Evolutionary conservation across 805 yeast genomes (phyloP), one percentile per base, ranked within the genome.

Genomic region (Phaffomyces antillensis): DNA sequence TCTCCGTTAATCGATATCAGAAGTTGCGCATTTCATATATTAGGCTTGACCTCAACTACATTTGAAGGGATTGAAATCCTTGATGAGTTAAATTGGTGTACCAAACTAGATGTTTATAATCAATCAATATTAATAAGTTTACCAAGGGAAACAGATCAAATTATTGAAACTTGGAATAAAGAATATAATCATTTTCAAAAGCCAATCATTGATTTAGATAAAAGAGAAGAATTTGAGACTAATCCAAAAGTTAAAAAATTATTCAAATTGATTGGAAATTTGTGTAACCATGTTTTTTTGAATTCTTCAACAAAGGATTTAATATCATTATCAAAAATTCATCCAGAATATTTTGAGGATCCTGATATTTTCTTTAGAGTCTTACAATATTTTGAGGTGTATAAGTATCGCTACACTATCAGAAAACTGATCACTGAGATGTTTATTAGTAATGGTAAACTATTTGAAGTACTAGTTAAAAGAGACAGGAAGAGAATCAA

Each of bases 1-100:
- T 67, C 83, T 1, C 59, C 63, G 11, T 68, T 77, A 11, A 76
- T 84, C 70, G 78, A 81, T 41, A 57, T 91, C 25, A 75, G 82
- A 46, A 93, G 93, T 1, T 75, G 87, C 1, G 85, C 95, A 11
- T 86, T 84, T 53, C 86, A 76, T 53, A 85, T 79, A 0, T 64
- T 91, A 31, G 96, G 96, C 0, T 69, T 86, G 51, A 69, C 89
- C 24, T 71, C 93, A 0, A 71, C 72, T 20, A 86, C 95, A 0
- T 68, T 66, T 15, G 88, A 86, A 55, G 98, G 98, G 0, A 72
- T 81, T 20, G 97, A 90, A 58, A 78, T 89, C 15, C 66, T 90
- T 45, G 96, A 87, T 57, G 96, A 88, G 53, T 68, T 75, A 43
- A 81, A 81, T 2, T 91, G 97, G 97, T 66, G 62, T 38, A 70